phyloP scores from a whole-genome alignment of 768 basidiomycete genomes.

The Termitomyces bulborhizus region DNA sequence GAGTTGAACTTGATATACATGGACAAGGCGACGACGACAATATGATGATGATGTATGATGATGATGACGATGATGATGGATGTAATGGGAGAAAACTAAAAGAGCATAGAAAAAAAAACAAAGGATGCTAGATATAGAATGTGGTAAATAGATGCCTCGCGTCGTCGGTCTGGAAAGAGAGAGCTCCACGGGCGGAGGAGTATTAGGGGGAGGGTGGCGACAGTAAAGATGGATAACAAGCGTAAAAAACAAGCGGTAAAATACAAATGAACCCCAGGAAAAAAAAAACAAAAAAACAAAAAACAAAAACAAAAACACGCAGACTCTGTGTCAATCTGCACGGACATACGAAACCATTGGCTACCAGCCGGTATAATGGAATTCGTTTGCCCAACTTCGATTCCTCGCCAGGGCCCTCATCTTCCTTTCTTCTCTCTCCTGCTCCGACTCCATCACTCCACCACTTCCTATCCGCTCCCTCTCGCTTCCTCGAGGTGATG shows the following conservation, averaged over 20 bases:
- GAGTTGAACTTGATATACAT: constrained; percentile 7
- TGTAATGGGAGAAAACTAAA: not conserved
- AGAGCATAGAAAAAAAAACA: constrained; percentile 8
- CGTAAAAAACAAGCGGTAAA: constrained; percentile 1
- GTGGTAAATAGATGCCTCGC: not conserved
- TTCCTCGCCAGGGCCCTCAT: constrained; percentile 49
- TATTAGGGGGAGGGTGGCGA: constrained; percentile 2
- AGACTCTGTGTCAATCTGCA: not conserved
- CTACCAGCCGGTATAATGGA: constrained; percentile 61
- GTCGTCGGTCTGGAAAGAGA: not conserved
- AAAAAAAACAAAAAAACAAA: constrained; percentile 1
- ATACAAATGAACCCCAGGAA: constrained; percentile 12
- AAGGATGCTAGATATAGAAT: constrained; percentile 7
- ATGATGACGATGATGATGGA: not conserved
- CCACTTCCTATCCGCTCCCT: constrained; percentile 14
- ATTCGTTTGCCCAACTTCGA: constrained; percentile 61
- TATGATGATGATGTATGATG: not conserved
- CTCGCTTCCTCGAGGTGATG: constrained; percentile 1
- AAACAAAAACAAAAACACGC: not conserved
- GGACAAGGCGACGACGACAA: not conserved
- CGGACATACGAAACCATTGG: not conserved
- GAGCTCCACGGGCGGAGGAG: not conserved
- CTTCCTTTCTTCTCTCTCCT: constrained; percentile 34
- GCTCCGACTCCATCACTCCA: constrained; percentile 16
- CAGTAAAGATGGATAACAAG: constrained; percentile 4